Conservation (phyloP, 2,329 filamentous ascomycete species). For the Trichoderma sp. region DNA sequence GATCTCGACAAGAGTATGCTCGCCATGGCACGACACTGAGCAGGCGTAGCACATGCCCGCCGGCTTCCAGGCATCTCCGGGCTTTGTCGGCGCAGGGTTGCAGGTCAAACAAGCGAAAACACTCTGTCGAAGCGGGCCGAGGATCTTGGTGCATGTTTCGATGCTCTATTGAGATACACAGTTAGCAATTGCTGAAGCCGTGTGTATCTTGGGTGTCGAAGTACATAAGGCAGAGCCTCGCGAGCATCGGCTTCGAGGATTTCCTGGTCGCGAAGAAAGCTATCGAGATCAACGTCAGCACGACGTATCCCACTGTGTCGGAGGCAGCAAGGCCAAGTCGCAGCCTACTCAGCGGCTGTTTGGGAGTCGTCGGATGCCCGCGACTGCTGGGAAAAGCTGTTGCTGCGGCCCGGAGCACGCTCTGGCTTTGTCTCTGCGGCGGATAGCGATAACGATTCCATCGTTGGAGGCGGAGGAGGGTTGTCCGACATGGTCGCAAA, state of each 20-base stretch:
- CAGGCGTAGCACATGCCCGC: constrained; percentile 96
- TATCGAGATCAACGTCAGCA: constrained; percentile 38
- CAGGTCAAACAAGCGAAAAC: constrained; percentile 94
- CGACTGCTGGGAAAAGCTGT: constrained; percentile 62
- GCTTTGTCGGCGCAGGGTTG: constrained; percentile 71
- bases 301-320: neutral
- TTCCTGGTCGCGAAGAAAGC: constrained; percentile 86
- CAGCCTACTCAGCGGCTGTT: constrained; percentile 68
- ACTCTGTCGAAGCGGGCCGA: constrained; percentile 83
- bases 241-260: constrained; percentile 92
- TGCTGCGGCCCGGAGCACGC: constrained; percentile 45
- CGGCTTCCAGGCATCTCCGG: constrained; percentile 52
- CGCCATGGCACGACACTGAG: constrained; percentile 94
- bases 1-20: constrained; percentile 91
- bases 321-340: neutral
- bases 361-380: constrained; percentile 64
- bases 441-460: constrained; percentile 27
- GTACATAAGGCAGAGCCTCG: constrained; percentile 88
- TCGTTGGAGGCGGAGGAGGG: constrained; percentile 29
- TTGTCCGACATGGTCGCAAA: constrained; percentile 41
- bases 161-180: constrained; percentile 67
- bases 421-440: constrained; percentile 28
- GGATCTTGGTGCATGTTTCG: constrained; percentile 85
- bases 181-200: constrained; percentile 32
- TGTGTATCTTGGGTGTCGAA: neutral